These are phyloP conservation scores for Cymbopogon citratus DNA, from an alignment of 176 grass and related monocot species.

Conservation along the genomic window DNA sequence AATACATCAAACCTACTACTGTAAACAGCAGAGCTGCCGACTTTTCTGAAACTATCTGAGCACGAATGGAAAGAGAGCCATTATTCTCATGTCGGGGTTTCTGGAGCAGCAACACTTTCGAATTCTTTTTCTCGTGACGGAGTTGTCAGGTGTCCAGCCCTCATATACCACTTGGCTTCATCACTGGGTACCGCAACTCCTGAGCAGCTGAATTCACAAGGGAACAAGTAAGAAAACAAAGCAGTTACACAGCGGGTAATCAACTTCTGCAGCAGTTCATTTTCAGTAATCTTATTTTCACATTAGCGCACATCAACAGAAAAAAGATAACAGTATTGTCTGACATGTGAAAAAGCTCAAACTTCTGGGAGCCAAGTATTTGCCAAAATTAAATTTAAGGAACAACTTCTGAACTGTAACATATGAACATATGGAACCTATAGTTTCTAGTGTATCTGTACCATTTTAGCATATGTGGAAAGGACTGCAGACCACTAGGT, in stretches of 20 bases:
- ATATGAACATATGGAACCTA: not conserved
- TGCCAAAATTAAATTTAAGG: not conserved
- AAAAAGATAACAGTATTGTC: too few relatives aligned
- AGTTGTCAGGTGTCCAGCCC: too few relatives aligned
- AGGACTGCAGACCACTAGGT: not conserved
- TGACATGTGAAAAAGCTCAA: not conserved
- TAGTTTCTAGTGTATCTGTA: not conserved
- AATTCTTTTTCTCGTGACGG: too few relatives aligned
- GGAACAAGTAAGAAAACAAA: not conserved
- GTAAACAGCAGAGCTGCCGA: too few relatives aligned
- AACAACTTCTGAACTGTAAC: not conserved
- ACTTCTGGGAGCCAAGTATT: not conserved
- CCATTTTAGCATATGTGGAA: not conserved
- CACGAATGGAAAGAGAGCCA: too few relatives aligned
- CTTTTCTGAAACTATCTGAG: too few relatives aligned
- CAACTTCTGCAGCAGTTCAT: not conserved
- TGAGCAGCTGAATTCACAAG: not conserved
- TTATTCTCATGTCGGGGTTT: too few relatives aligned
- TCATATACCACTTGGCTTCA: too few relatives aligned
- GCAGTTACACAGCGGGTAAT: not conserved
- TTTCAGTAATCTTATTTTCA: too few relatives aligned
- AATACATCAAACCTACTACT: too few relatives aligned
- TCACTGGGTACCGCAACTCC: not conserved
- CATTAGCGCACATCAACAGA: too few relatives aligned
- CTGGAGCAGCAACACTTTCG: too few relatives aligned